Evolutionary conservation across 1,284 basidiomycete genomes (phyloP).

Genomic region (Boletellus deceptivus): DNA sequence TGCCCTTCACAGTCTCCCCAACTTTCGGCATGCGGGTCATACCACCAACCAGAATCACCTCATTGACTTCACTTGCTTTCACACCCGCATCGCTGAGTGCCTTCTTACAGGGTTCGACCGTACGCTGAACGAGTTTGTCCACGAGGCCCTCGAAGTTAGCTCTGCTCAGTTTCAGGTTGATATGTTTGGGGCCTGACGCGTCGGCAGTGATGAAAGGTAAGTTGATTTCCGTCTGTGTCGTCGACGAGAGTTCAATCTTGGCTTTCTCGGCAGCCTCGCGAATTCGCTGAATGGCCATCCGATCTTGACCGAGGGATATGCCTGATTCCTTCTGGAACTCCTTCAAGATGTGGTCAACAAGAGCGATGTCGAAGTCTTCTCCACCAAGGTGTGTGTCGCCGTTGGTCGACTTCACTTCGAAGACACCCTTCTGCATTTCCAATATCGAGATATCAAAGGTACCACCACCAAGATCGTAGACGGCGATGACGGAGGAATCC

Average conservation of each 20-base stretch:
- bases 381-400: slow-evolving; percentile 99
- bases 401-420: slow-evolving; percentile 99
- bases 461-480: slow-evolving; percentile 94
- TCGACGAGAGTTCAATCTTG: slow-evolving; percentile 96
- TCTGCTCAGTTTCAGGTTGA: slow-evolving; percentile 88
- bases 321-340: slow-evolving; percentile 96
- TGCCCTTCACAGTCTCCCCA: slow-evolving; percentile 81
- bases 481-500: slow-evolving; percentile 88
- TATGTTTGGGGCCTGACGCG: slow-evolving; percentile 93
- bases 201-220: slow-evolving; percentile 97
- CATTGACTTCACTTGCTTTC: slow-evolving; percentile 90
- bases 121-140: slow-evolving; percentile 81
- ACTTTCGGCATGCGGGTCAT: slow-evolving; percentile 99
- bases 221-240: slow-evolving; percentile 93
- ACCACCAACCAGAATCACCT: slow-evolving; percentile 97
- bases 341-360: slow-evolving; percentile 84
- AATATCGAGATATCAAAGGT: slow-evolving; percentile 98
- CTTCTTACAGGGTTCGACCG: slow-evolving; percentile 97
- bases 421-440: slow-evolving; percentile 99
- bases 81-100: slow-evolving; percentile 89
- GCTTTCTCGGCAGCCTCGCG: slow-evolving; percentile 99
- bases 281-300: slow-evolving; percentile 99
- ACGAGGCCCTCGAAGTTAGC: slow-evolving; percentile 91
- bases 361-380: slow-evolving; percentile 94
- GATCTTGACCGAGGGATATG: slow-evolving; percentile 79